Percentiles rank a stretch among this genome's conserved stretches.
phyloP scores from a whole-genome alignment of 2,329 filamentous ascomycete species.

The Colletotrichum sp. region DNA sequence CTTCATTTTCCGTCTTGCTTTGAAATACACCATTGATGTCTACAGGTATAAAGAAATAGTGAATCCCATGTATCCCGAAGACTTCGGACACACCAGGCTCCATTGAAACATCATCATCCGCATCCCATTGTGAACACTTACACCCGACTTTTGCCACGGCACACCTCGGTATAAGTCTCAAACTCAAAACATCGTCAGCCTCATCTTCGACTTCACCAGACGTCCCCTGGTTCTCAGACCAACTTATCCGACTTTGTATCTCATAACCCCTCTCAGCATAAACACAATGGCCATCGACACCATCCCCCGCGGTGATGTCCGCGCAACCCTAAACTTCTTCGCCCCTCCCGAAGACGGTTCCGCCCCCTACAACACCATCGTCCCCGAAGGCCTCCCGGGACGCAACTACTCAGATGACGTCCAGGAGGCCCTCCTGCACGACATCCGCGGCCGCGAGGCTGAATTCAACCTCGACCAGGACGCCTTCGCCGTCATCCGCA shows the following conservation, averaged over 20 bases:
- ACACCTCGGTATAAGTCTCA: background rate
- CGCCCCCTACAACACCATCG: slow-evolving; percentile 70
- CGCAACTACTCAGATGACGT: slow-evolving; percentile 64
- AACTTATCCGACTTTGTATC: background rate
- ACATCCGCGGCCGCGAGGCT: slow-evolving; percentile 74
- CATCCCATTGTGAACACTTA: background rate
- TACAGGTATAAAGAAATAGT: background rate
- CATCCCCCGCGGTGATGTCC: slow-evolving; percentile 64
- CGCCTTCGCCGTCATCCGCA: slow-evolving; percentile 72
- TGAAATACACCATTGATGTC: slow-evolving; percentile 2
- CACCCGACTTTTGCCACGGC: background rate
- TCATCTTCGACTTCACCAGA: background rate
- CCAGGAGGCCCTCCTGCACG: slow-evolving; percentile 65
- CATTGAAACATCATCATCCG: background rate
- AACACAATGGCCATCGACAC: slow-evolving; percentile 42
- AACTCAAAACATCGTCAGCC: background rate
- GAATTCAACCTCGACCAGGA: slow-evolving; percentile 73
- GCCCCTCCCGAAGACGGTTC: slow-evolving; percentile 62
- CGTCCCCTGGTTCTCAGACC: background rate
- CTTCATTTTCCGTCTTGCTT: slow-evolving; percentile 13
- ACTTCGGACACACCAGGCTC: background rate
- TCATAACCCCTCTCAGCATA: slow-evolving; percentile 3
- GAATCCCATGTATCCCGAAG: background rate
- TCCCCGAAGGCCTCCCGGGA: slow-evolving; percentile 65
- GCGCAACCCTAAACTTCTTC: slow-evolving; percentile 71